Evolutionary conservation across 2,329 filamentous ascomycete species (phyloP).

Genomic region (Fusarium oxysporum): DNA sequence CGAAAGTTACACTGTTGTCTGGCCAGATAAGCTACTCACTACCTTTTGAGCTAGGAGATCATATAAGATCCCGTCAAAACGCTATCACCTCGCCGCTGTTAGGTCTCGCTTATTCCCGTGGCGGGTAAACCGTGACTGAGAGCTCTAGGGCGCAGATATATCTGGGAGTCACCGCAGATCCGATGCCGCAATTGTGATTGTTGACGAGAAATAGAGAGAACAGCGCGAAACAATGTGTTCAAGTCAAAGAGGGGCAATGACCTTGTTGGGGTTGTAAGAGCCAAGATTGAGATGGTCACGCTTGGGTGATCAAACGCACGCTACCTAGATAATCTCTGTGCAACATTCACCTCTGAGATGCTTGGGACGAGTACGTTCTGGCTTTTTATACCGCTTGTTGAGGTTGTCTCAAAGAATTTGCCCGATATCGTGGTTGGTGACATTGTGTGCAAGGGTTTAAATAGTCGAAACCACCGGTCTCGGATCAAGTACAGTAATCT

Average conservation of each 20-base stretch:
- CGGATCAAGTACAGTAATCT: constrained; percentile 5
- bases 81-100: not conserved
- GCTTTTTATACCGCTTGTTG: constrained; percentile 21
- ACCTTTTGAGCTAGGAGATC: constrained; percentile 2
- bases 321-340: not conserved
- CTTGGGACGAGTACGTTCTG: not conserved
- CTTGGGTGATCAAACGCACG: not conserved
- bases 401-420: not conserved
- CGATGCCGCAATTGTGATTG: not conserved
- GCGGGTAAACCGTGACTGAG: not conserved
- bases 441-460: constrained; percentile 14
- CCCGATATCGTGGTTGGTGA: constrained; percentile 19
- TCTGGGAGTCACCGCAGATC: constrained; percentile 19
- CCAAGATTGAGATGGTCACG: not conserved
- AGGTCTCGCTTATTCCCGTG: constrained; percentile 18
- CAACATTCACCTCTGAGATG: not conserved
- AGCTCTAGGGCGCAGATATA: not conserved
- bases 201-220: constrained; percentile 4
- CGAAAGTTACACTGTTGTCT: constrained; percentile 13
- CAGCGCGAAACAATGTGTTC: not conserved
- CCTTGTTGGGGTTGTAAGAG: constrained; percentile 17
- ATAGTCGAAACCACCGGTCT: constrained; percentile 18
- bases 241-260: constrained; percentile 15
- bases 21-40: not conserved
- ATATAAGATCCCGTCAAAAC: constrained; percentile 9